A percentile compares a stretch with the other conserved stretches of the same genome.
phyloP scores from a whole-genome alignment of 768 basidiomycete species.

The Daedaleopsis nitida region DNA sequence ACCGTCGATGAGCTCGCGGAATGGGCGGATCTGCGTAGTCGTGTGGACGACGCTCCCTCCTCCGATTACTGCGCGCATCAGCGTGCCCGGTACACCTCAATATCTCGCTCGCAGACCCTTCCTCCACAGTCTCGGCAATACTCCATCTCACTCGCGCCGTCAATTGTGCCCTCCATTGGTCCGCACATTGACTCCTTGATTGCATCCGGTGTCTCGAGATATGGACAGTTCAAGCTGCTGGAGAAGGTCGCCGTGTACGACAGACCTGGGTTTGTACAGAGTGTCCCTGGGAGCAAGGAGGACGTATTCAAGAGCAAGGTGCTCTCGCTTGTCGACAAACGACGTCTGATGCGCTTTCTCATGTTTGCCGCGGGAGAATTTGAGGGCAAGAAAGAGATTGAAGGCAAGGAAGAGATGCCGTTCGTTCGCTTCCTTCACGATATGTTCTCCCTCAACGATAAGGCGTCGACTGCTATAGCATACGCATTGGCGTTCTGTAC shows the following conservation, averaged over 20 bases:
- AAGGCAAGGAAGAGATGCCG: conserved; percentile 54
- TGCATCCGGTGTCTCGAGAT: conserved; percentile 82
- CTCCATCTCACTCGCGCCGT: conserved; percentile 82
- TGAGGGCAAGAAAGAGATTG: conserved; percentile 59
- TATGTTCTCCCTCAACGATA: conserved; percentile 61
- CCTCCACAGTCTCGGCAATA: conserved; percentile 68
- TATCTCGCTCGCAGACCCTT: conserved; percentile 45
- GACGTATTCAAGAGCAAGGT: conserved; percentile 86
- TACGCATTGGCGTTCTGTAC: conserved; percentile 80
- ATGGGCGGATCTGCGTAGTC: conserved; percentile 56
- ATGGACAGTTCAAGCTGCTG: conserved; percentile 88
- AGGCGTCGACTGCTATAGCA: conserved; percentile 60
- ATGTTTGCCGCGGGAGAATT: conserved; percentile 79
- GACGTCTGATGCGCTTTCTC: conserved; percentile 90
- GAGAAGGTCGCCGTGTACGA: conserved; percentile 68
- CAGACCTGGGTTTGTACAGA: conserved; percentile 43
- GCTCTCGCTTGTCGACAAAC: conserved; percentile 80
- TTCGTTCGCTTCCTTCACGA: conserved; percentile 68
- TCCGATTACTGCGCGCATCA: conserved; percentile 30
- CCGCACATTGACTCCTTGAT: conserved; percentile 79
- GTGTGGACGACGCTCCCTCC: conserved; percentile 15
- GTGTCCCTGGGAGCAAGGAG: conserved; percentile 89
- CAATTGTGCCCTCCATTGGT: conserved; percentile 79
- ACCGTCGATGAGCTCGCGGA: conserved; percentile 76
- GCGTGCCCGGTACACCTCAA: conserved; percentile 40